Conservation (phyloP, 2,329 filamentous ascomycete species). For the Diatrype stigma region DNA sequence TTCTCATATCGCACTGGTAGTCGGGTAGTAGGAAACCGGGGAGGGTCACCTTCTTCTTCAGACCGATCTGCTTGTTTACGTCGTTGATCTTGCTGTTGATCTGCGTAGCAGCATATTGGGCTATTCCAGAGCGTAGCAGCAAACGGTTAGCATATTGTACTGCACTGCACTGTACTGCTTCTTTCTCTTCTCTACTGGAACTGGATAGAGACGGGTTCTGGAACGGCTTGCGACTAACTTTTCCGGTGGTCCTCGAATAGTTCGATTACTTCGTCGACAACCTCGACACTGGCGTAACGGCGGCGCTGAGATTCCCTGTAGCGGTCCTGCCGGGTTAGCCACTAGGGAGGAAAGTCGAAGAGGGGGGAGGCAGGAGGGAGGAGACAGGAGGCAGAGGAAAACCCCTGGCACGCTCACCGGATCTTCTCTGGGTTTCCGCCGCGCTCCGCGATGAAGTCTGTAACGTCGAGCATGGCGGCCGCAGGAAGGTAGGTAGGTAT, state of each 20-base stretch:
- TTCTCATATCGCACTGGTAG: background rate
- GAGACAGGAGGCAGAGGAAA: too few species aligned
- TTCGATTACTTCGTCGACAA: conserved; percentile 85
- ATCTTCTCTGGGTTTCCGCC: conserved; percentile 90
- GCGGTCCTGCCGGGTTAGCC: background rate
- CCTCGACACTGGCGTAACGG: conserved; percentile 73
- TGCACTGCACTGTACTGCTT: too few species aligned
- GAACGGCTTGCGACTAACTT: conserved; percentile 44
- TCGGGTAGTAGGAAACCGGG: conserved; percentile 2
- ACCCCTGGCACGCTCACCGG: conserved; percentile 7
- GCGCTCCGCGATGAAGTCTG: conserved; percentile 76
- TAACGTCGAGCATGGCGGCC: background rate
- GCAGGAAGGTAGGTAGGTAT: background rate
- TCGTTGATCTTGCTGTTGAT: conserved; percentile 82
- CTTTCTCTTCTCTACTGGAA: too few species aligned
- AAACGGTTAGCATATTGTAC: conserved; percentile 5
- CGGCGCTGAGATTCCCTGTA: conserved; percentile 80
- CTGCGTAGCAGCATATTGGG: conserved; percentile 74
- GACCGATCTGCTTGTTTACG: conserved; percentile 82
- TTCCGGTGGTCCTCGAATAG: conserved; percentile 81
- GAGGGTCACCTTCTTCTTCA: conserved; percentile 74
- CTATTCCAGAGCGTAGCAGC: conserved; percentile 29
- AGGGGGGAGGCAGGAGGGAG: too few species aligned
- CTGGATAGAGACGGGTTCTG: too few species aligned
- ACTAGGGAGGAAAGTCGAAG: background rate